Evolutionary conservation across 2,329 filamentous ascomycete genomes (phyloP), one percentile per base, ranked within the genome.

Genomic region (Sporothrix globosa): DNA sequence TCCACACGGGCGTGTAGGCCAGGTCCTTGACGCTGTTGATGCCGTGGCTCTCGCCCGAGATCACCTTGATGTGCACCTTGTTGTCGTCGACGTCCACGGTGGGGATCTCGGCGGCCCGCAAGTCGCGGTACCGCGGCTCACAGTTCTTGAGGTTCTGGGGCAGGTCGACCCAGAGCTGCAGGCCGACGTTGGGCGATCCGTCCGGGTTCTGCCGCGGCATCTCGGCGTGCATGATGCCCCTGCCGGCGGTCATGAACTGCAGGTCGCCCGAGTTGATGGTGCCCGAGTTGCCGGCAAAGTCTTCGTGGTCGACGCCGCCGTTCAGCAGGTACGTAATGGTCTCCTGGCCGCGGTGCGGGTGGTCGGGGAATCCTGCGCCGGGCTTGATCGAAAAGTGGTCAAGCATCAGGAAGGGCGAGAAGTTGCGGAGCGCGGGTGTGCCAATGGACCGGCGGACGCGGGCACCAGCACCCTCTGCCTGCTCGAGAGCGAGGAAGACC

Each of bases 211-310:
- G 88, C 69, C 88, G 86, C 11, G 95, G 95, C 93, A 98, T 97
- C 81, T 98, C 95, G 50, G 94, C 92, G 80, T 98, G 96, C 80
- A 97, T 91, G 76, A 98, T 96, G 54, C 95, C 95, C 24, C 86
- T 84, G 4, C 95, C 95, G 0, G 95, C 95, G 0, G 95, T 97
- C 96, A 98, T 98, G 85, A 98, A 98, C 79, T 98, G 95, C 63
- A 98, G 82, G 78, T 97, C 95, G n/a, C 95, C 95, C 0, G 91
- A 82, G 72, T 90, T 86, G 75, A 98, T 92, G 3, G 91, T 96
- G 71, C 95, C 96, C 66, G 86, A 86, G 82, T 96, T 90, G 14
- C 93, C 93, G 2, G 92, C 90, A 75, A 97, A 97, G 80, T 97
- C 93, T 82, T 97, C 93, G 77, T 97, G 93, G 81, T 97, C 93